phyloP scores from a whole-genome alignment of 1,284 basidiomycete species.

The Vanrija pseudolonga region DNA sequence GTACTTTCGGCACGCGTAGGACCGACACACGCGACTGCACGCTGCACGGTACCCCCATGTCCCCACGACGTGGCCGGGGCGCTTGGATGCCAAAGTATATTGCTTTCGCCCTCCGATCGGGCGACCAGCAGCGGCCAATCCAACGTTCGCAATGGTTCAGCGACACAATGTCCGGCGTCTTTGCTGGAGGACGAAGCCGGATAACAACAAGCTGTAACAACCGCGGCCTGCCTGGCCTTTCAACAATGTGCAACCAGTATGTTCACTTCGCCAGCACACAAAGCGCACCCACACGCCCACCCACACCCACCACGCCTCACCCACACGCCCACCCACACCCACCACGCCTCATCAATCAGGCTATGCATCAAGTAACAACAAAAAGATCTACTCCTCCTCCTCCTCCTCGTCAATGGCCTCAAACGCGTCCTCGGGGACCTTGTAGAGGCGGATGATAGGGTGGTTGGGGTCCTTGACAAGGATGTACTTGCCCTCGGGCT shows the following conservation, averaged over 20 bases:
- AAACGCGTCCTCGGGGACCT: slow-evolving; percentile 83
- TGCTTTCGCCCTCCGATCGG: too few species aligned
- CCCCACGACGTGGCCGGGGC: too few species aligned
- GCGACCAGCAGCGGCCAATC: too few species aligned
- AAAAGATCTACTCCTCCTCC: slow-evolving; percentile 32
- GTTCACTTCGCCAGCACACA: too few species aligned
- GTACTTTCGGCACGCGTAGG: slow-evolving; percentile 76
- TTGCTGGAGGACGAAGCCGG: too few species aligned
- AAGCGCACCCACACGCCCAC: too few species aligned
- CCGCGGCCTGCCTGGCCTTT: too few species aligned
- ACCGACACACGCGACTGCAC: background rate
- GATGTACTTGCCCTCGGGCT: slow-evolving; percentile 94
- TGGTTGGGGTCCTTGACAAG: slow-evolving; percentile 93
- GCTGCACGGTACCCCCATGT: background rate
- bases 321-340: background rate
- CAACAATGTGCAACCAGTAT: too few species aligned
- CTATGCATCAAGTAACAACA: background rate
- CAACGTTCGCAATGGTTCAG: too few species aligned
- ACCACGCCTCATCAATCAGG: too few species aligned
- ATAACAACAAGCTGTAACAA: too few species aligned
- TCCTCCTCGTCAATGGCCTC: slow-evolving; percentile 77
- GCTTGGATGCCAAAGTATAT: background rate
- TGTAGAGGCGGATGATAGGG: slow-evolving; percentile 91
- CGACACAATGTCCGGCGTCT: too few species aligned
- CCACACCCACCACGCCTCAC: background rate